phyloP scores from a whole-genome alignment of 352 stramenopile species.

The Phytophthora megakarya region DNA sequence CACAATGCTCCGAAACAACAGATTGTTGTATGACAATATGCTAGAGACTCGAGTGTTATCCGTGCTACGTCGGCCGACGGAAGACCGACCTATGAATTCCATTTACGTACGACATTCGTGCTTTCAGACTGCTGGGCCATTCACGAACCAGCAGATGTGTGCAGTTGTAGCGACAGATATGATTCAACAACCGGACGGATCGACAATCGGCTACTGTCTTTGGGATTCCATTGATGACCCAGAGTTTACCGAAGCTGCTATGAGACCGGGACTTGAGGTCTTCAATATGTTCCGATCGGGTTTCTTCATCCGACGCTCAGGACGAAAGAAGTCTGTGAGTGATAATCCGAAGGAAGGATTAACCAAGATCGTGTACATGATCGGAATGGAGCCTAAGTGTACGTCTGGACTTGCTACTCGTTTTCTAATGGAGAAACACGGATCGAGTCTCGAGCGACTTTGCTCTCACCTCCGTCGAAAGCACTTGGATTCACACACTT shows the following conservation, averaged over 20 bases:
- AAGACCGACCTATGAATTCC: slow-evolving; percentile 41
- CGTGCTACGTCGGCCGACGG: slow-evolving; percentile 43
- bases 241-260: slow-evolving; percentile 28
- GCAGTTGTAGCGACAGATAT: slow-evolving; percentile 42
- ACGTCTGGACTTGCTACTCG: slow-evolving; percentile 38
- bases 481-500: slow-evolving; percentile 49
- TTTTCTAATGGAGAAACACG: slow-evolving; percentile 54
- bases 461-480: slow-evolving; percentile 56
- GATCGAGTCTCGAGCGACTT: slow-evolving; percentile 41
- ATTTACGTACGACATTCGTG: slow-evolving; percentile 42
- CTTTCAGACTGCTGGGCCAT: slow-evolving; percentile 38
- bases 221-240: slow-evolving; percentile 63
- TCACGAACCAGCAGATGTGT: slow-evolving; percentile 48
- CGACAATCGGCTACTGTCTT: slow-evolving; percentile 62
- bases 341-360: neutral
- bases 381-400: slow-evolving; percentile 44
- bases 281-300: slow-evolving; percentile 57
- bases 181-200: slow-evolving; percentile 43
- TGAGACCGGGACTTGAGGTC: slow-evolving; percentile 21
- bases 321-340: slow-evolving; percentile 9
- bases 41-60: slow-evolving; percentile 47
- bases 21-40: slow-evolving; percentile 54
- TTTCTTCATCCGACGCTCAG: slow-evolving; percentile 48
- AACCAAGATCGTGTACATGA: slow-evolving; percentile 71
- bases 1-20: slow-evolving; percentile 46